Conservation (phyloP, 2,329 filamentous ascomycete genomes). For the Penicillium polonicum region DNA sequence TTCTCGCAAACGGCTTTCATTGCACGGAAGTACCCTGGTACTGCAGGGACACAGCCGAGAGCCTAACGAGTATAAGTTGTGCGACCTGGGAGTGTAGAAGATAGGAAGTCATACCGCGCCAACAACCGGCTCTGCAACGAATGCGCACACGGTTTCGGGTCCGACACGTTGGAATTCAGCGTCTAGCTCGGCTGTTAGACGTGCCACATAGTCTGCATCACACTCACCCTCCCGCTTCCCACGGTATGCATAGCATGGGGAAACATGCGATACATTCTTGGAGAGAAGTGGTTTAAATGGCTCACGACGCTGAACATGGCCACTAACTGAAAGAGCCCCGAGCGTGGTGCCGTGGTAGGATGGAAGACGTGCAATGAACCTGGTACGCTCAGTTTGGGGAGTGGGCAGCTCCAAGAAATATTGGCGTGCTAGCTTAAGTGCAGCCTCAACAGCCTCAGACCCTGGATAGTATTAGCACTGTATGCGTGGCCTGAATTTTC, state of each 20-base stretch:
- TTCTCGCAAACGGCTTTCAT: conserved; percentile 68
- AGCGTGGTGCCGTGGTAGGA: conserved; percentile 69
- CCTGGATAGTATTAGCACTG: conserved; percentile 39
- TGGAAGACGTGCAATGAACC: conserved; percentile 63
- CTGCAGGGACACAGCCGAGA: conserved; percentile 66
- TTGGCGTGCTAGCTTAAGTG: conserved; percentile 66
- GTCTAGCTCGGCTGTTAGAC: conserved; percentile 65
- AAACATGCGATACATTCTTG: conserved; percentile 59
- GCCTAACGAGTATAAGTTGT: conserved; percentile 43
- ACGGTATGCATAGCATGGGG: conserved; percentile 66
- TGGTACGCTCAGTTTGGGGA: conserved; percentile 54
- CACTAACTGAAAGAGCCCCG: conserved; percentile 64
- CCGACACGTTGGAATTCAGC: conserved; percentile 64
- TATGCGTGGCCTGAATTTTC: background rate
- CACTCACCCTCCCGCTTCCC: conserved; percentile 53
- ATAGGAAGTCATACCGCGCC: conserved; percentile 57
- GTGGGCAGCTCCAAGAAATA: conserved; percentile 60
- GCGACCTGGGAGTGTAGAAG: background rate
- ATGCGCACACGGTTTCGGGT: conserved; percentile 66
- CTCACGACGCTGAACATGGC: conserved; percentile 59
- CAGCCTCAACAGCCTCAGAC: conserved; percentile 68
- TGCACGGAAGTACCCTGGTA: conserved; percentile 67
- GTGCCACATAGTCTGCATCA: conserved; percentile 58
- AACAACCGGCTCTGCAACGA: conserved; percentile 71
- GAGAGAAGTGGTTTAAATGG: conserved; percentile 62